Conservation (phyloP, 192 early-diverging fungal species). For the Coemansia sp. region DNA sequence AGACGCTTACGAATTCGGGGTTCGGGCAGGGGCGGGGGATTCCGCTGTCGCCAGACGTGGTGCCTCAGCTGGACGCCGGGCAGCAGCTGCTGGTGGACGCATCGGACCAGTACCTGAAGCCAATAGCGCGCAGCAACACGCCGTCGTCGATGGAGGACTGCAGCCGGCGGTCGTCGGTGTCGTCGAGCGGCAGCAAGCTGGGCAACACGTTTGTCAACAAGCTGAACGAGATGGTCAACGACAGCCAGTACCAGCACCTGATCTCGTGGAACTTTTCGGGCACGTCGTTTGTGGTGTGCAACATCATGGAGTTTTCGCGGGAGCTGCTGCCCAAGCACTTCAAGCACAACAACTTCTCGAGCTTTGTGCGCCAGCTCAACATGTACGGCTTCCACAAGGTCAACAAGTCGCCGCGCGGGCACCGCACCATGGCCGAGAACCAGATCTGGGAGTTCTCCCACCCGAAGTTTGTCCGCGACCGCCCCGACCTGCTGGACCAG, state of each 20-base stretch:
- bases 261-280: constrained; percentile 89
- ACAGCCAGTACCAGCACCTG: constrained; percentile 80
- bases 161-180: constrained; percentile 51
- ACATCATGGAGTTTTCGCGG: constrained; percentile 84
- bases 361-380: constrained; percentile 85
- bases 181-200: constrained; percentile 45
- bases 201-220: constrained; percentile 64
- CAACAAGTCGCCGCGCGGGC: constrained; percentile 83
- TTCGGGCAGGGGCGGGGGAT: constrained; percentile 31
- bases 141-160: constrained; percentile 46
- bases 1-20: constrained; percentile 29
- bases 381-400: constrained; percentile 92
- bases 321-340: constrained; percentile 91
- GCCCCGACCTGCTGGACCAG: constrained; percentile 78
- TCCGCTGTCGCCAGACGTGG: constrained; percentile 49
- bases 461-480: constrained; percentile 73
- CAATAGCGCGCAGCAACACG: constrained; percentile 49
- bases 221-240: constrained; percentile 76
- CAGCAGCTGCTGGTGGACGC: constrained; percentile 47
- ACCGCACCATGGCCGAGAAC: constrained; percentile 81
- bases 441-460: constrained; percentile 92
- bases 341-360: constrained; percentile 90
- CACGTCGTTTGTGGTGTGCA: constrained; percentile 86
- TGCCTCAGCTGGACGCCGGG: constrained; percentile 25
- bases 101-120: constrained; percentile 54